phyloP scores from a whole-genome alignment of 2,329 filamentous ascomycete genomes.

The Epicoccum sorghinum region DNA sequence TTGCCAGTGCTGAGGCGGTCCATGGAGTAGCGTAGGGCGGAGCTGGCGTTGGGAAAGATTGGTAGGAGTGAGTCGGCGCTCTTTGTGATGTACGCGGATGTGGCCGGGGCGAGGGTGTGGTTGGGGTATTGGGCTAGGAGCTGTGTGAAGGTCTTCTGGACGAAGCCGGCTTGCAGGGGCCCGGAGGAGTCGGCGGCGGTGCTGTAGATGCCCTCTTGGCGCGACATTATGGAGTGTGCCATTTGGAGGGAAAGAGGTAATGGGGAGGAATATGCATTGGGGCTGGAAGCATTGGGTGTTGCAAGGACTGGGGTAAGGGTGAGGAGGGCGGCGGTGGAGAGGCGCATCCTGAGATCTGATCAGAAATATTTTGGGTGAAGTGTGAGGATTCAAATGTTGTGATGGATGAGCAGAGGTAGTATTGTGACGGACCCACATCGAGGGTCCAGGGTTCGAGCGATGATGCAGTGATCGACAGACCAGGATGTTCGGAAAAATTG shows the following conservation, averaged over 20 bases:
- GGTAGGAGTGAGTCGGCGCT: constrained; percentile 2
- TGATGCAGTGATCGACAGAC: neutral
- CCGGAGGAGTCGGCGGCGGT: constrained; percentile 24
- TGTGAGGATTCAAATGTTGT: neutral
- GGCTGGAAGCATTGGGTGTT: neutral
- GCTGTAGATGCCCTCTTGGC: constrained; percentile 39
- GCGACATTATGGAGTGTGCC: constrained; percentile 40
- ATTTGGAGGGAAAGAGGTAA: constrained; percentile 25
- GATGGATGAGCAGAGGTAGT: no score
- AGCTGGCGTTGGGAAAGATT: neutral
- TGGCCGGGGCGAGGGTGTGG: neutral
- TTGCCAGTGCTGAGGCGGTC: constrained; percentile 43
- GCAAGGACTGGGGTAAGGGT: neutral
- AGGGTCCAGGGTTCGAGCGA: no score
- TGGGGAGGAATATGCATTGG: neutral
- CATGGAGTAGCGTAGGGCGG: constrained; percentile 20
- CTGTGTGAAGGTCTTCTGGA: constrained; percentile 40
- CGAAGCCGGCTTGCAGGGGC: constrained; percentile 40
- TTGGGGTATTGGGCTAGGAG: constrained; percentile 21
- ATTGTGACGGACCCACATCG: no score
- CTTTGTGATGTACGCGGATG: neutral
- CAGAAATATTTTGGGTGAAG: neutral
- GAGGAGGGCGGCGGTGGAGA: neutral
- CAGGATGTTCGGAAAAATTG: neutral
- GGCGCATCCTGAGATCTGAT: neutral